These are phyloP conservation scores for Paspalum notatum DNA, from an alignment of 176 grass and related monocot species.

Conservation along the genomic window DNA sequence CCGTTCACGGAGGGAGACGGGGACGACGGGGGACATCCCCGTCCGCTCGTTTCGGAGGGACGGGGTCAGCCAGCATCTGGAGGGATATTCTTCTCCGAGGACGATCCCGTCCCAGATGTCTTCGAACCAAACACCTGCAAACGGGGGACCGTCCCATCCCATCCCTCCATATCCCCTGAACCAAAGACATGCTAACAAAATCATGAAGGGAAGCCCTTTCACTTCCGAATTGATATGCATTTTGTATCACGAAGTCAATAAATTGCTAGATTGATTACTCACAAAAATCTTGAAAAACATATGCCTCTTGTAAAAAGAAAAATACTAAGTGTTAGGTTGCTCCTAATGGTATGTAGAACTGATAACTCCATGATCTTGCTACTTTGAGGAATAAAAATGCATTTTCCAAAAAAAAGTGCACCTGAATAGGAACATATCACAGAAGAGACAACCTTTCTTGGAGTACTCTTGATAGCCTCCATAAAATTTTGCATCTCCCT, in stretches of 20 bases:
- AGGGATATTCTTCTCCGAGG: no score
- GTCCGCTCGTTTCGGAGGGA: no score
- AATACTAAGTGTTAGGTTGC: neutral
- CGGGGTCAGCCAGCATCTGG: no score
- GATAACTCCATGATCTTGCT: neutral
- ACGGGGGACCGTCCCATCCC: no score
- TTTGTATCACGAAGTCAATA: neutral
- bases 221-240: neutral
- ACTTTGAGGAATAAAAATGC: constrained; percentile 18
- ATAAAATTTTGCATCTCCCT: constrained; percentile 85
- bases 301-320: neutral
- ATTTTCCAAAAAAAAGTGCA: constrained; percentile 22
- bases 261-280: neutral
- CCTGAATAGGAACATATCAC: constrained; percentile 34
- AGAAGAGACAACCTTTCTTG: constrained; percentile 76
- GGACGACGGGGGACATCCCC: no score
- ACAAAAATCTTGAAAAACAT: constrained; percentile 2
- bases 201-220: neutral
- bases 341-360: neutral
- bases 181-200: no score
- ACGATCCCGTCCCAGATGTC: no score
- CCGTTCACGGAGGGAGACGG: no score
- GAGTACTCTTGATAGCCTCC: constrained; percentile 77
- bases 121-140: no score
- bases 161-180: no score